Base-by-base conservation (phyloP, 2,329 filamentous ascomycete genomes). In the Fusarium fujikuroi region DNA sequence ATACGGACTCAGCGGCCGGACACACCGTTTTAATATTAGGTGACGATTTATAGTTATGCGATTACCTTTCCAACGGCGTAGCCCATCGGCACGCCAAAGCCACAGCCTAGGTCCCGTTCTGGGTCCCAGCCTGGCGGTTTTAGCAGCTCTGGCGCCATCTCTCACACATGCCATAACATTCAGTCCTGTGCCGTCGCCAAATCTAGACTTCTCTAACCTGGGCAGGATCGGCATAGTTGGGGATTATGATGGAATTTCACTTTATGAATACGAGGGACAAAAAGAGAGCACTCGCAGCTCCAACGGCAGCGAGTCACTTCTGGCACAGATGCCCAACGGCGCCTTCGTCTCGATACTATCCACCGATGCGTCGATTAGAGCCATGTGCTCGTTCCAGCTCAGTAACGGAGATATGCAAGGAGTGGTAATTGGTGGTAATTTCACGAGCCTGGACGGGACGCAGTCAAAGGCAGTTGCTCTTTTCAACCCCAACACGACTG, bases 351-450 rank as follows among this genome's bases (percentile, higher is more conserved):
- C 91, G 23, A 84, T 98, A 54, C 89, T 92, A 60, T 87, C 90
- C 44, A 92, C 95, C 49, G 94, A 98, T 82, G 95, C 92, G 65
- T 91, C 92, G 54, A 97, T 99, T 79, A 89, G 91, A 79, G 88
- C 94, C 73, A 96, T 99, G 93, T 99, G 96, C 84, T 85, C 92
- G 25, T 93, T 95, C 77, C 86, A 90, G 58, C 84, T 87, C 76
- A 86, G 87, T 64, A 88, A 93, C 81, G 92, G 93, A 73, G 88
- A 86, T 10, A 83, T 92, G 63, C 86, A 89, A n/a, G 92, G 92
- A 44, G 89, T 98, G 34, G 89, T 98, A 53, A 88, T 99, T 21
- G 96, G 93, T 63, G 96, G 96, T 53, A 98, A 98, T 84, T 99
- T 99, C 80, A 98, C 96, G 37, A 97, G 94, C 81, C 84, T 99